Conservation (phyloP, 257 asterid genomes). For the Forsythia suspensa region DNA sequence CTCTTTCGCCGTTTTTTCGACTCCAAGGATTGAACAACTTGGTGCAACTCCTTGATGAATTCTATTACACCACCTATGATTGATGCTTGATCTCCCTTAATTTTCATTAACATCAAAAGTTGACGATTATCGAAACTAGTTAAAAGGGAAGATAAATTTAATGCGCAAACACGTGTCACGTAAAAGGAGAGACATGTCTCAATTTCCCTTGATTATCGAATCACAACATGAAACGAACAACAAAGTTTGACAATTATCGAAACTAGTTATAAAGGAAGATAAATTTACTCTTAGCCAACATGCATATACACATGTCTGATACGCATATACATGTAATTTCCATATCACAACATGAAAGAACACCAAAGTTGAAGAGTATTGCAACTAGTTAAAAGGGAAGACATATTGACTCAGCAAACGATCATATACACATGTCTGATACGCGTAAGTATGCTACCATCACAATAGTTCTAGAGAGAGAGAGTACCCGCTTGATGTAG, state of each 20-base stretch:
- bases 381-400: neutral
- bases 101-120: neutral
- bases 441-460: too few species aligned
- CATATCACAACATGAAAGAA: neutral
- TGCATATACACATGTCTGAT: too few species aligned
- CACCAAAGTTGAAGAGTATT: neutral
- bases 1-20: slow-evolving; percentile 68
- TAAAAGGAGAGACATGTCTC: neutral
- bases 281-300: too few species aligned
- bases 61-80: slow-evolving; percentile 90
- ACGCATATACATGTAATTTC: too few species aligned
- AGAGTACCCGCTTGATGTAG: slow-evolving; percentile 83
- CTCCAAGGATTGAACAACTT: slow-evolving; percentile 71
- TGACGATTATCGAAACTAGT: neutral
- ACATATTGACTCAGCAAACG: neutral
- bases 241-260: too few species aligned
- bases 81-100: slow-evolving; percentile 96
- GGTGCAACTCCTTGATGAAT: slow-evolving; percentile 94
- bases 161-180: too few species aligned
- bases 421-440: neutral
- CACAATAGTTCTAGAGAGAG: neutral
- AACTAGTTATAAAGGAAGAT: too few species aligned
- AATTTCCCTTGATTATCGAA: neutral
- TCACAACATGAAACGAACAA: neutral
- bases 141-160: neutral